Evolutionary conservation across 768 basidiomycete genomes (phyloP), one percentile per base, ranked within the genome.

Genomic region (Leccinum pellstonianum): DNA sequence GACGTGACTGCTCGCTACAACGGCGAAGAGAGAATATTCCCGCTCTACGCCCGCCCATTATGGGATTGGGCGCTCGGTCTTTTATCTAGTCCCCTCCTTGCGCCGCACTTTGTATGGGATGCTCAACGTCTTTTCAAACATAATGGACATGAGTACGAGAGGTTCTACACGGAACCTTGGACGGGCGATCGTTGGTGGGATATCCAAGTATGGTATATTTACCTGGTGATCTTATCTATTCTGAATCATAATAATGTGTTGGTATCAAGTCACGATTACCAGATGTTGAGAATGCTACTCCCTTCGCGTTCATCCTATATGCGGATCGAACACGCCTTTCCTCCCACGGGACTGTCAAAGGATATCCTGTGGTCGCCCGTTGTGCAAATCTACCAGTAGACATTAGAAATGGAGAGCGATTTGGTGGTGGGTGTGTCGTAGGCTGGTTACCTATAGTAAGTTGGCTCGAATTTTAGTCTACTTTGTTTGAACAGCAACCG

Each of bases 401-500:
- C 9, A 46, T 46, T 1, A 7, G 43, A 19, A 46, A 46, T 11
- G 4, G n/a, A 9, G n/a, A n/a, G 17, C n/a, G 4, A 19, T 8
- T 46, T 19, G 43, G 43, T 9, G 76, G 47, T 11, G 47, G 47
- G 5, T 21, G 19, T 49, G 23, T 49, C 14, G 23, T 49, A 10
- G 47, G 47, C 14, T 49, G 47, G 47, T 25, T 49, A 11, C 47
- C 47, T 12, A 23, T 49, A 5, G 23, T 49, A 25, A 19, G 47
- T 49, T 37, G 31, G 31, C 31, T 33, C 31, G 31, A 33, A 33
- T 33, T 33, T 33, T 4, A 33, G 31, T 33, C 31, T 33, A 33
- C 31, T 33, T 23, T 23, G 23, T 23, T 23, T 23, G 23, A 23
- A 23, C 23, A 23, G 23, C 23, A 23, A 23, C 23, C 23, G 23